phyloP scores from a whole-genome alignment of 441 rosid species.

The Pelargonium exstipulatum region DNA sequence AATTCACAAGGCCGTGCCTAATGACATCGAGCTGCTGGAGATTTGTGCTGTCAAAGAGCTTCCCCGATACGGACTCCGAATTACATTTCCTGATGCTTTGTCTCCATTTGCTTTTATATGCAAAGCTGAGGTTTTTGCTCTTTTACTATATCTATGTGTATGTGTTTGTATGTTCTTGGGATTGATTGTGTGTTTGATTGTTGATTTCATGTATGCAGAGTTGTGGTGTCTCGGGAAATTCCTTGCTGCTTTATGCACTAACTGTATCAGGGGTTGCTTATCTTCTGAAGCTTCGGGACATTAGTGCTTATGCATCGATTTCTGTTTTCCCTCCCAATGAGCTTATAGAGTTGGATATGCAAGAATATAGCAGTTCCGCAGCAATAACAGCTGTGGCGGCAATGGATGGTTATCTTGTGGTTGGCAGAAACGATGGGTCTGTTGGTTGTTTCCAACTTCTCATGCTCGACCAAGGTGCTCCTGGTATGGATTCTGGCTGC shows the following conservation, averaged over 20 bases:
- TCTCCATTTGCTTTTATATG: slow-evolving; percentile 64
- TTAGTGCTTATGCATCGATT: slow-evolving; percentile 38
- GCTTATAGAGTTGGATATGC: slow-evolving; percentile 43
- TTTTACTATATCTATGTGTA: background rate
- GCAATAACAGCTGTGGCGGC: slow-evolving; percentile 55
- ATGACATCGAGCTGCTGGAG: slow-evolving; percentile 61
- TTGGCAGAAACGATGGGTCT: slow-evolving; percentile 73
- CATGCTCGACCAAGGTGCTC: slow-evolving; percentile 35
- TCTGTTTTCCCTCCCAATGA: slow-evolving; percentile 45
- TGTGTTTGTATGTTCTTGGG: background rate
- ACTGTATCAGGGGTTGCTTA: slow-evolving; percentile 68
- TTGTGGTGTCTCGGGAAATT: slow-evolving; percentile 26
- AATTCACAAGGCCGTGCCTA: slow-evolving; percentile 44
- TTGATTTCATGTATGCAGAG: slow-evolving; percentile 35
- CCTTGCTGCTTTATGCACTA: slow-evolving; percentile 48
- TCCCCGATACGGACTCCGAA: slow-evolving; percentile 55
- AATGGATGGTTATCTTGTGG: slow-evolving; percentile 45
- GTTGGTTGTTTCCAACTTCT: slow-evolving; percentile 57
- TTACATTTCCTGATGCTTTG: slow-evolving; percentile 54
- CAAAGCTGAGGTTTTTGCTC: slow-evolving; percentile 32
- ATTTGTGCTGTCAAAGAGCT: slow-evolving; percentile 46
- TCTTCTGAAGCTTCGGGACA: slow-evolving; percentile 44
- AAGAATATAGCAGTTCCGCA: slow-evolving; percentile 28
- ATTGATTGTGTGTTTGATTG: background rate
- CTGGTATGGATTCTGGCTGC: slow-evolving; percentile 38